phyloP scores from a whole-genome alignment of 2,329 filamentous ascomycete genomes.

The Ramularia endophylla region DNA sequence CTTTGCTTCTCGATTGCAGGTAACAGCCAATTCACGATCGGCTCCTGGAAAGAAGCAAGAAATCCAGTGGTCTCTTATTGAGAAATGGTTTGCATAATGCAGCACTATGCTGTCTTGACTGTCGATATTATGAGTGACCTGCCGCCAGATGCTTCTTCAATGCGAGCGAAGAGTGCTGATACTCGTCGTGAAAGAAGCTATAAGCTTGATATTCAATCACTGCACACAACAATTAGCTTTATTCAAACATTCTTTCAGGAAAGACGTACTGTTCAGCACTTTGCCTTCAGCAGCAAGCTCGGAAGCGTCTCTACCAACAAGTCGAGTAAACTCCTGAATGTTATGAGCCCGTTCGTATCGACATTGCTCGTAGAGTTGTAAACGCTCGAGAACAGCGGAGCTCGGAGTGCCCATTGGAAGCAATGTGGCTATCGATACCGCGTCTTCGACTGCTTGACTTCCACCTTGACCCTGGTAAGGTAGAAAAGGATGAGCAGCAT shows the following conservation, averaged over 20 bases:
- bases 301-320: slow-evolving; percentile 38
- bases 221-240: too few species aligned
- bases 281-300: slow-evolving; percentile 7
- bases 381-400: slow-evolving; percentile 47
- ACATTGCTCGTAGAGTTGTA: slow-evolving; percentile 53
- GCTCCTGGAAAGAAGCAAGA: slow-evolving; percentile 29
- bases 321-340: slow-evolving; percentile 54
- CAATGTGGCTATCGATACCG: slow-evolving; percentile 51
- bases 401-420: slow-evolving; percentile 42
- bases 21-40: slow-evolving; percentile 55
- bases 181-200: slow-evolving; percentile 44
- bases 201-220: slow-evolving; percentile 18
- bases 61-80: not conserved
- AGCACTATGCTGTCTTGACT: too few species aligned
- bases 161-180: slow-evolving; percentile 47
- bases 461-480: slow-evolving; percentile 58
- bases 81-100: too few species aligned
- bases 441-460: slow-evolving; percentile 61
- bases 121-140: slow-evolving; percentile 18
- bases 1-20: too few species aligned
- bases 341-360: slow-evolving; percentile 51
- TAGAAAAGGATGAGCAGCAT: slow-evolving; percentile 63
- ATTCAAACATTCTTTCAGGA: too few species aligned
- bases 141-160: slow-evolving; percentile 47
- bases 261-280: slow-evolving; percentile 19